Percentiles rank a stretch among this genome's conserved stretches.
Conservation (phyloP, 768 basidiomycete species). For the Cyclocybe aegerita region DNA sequence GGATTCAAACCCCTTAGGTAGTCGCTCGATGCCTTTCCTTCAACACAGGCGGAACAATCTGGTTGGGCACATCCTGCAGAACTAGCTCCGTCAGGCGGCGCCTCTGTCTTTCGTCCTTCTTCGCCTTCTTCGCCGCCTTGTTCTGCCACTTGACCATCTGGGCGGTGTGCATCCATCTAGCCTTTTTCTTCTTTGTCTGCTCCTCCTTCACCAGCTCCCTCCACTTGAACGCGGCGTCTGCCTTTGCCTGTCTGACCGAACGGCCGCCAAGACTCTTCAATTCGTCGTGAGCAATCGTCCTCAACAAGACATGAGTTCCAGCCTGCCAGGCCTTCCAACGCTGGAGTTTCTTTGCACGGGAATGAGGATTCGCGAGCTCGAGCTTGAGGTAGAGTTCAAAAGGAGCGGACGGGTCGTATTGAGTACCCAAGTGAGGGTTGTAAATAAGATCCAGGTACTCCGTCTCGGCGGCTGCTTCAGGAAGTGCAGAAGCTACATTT, state of each 20-base stretch:
- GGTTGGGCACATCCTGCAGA: constrained; percentile 56
- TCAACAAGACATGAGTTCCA: constrained; percentile 48
- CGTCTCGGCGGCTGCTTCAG: constrained; percentile 47
- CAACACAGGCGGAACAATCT: constrained; percentile 45
- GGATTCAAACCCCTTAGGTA: background rate
- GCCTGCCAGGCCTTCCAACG: constrained; percentile 66
- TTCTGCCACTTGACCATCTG: constrained; percentile 51
- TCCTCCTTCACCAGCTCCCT: constrained; percentile 57
- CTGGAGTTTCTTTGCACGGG: constrained; percentile 77
- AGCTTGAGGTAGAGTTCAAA: constrained; percentile 64
- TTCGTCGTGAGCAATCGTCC: constrained; percentile 53
- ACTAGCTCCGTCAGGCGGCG: constrained; percentile 55
- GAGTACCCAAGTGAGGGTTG: constrained; percentile 43
- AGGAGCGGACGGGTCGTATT: constrained; percentile 52
- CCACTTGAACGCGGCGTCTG: constrained; percentile 78
- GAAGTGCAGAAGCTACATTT: constrained; percentile 26
- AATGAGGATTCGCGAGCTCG: constrained; percentile 81
- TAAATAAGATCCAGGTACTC: constrained; percentile 61
- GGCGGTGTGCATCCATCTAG: constrained; percentile 49
- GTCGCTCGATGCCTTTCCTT: constrained; percentile 1
- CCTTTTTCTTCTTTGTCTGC: constrained; percentile 59
- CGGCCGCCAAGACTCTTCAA: constrained; percentile 59
- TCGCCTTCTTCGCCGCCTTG: constrained; percentile 54
- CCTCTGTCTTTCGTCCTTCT: constrained; percentile 51
- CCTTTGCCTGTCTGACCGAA: constrained; percentile 58